Evolutionary conservation across 2,329 filamentous ascomycete genomes (phyloP), one percentile per base, ranked within the genome.

Genomic region (Hymenoscyphus fructigenus): DNA sequence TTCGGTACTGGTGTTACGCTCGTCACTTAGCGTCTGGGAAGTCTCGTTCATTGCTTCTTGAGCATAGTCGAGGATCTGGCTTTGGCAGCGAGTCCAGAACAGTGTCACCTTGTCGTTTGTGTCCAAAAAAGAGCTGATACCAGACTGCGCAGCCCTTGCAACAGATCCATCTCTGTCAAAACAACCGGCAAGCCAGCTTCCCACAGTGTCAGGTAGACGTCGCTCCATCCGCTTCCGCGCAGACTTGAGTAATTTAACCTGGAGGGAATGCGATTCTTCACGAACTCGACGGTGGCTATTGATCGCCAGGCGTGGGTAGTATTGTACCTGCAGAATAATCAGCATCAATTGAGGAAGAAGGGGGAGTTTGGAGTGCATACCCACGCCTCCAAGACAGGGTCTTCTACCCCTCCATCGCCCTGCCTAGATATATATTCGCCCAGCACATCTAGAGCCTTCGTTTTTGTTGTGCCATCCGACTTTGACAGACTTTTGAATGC

Each of bases 401-500:
- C 91, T 73, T 97, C 93, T 20, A 91, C 80, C 36, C 88, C 89
- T 70, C 83, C 80, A 75, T 76, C 83, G 53, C 77, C 83, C 76
- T 81, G 84, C 14, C 79, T 77, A 69, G 83, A 82, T 47, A 91
- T 81, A 74, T 90, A 85, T 38, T 84, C 76, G 58, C 92, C 83
- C 23, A 99, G 79, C 61, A 98, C 94, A 72, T 98, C 93, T 32
- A 99, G 81, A 0, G 92, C 94, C 76, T 94, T 97, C 7, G 90
- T 84, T 76, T 97, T 96, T 44, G 95, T 99, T 12, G 88, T 96
- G 73, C 89, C 90, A 79, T 97, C 94, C 78, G 95, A 96, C 80
- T 98, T 99, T 60, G 89, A 84, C 3, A 97, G 79, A 71, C 96
- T 97, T 78, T 97, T 96, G 80, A 97, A 92, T n/a, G 89, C 87